Evolutionary conservation across 768 basidiomycete species (phyloP).

Genomic region (Kwoniella dendrophila): DNA sequence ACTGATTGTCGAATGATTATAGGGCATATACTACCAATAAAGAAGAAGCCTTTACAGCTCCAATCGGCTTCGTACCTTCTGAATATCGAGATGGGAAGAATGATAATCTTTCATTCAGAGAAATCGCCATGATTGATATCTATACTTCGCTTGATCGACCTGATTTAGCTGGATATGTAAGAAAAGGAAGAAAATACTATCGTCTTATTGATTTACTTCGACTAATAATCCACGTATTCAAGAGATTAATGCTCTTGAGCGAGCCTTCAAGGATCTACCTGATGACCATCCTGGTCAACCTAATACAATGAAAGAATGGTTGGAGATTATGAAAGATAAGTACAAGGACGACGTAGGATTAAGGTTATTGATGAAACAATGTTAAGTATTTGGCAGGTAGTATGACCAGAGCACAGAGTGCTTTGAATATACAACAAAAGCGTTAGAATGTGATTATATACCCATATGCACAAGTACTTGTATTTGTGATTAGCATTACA

Average conservation of each 20-base stretch:
- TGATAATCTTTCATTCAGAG: background rate
- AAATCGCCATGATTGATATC: slow-evolving; percentile 3
- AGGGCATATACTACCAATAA: slow-evolving; percentile 12
- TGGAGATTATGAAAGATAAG: slow-evolving; percentile 1
- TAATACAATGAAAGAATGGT: background rate
- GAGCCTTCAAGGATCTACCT: background rate
- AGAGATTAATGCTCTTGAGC: background rate
- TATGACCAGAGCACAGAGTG: too few relatives aligned
- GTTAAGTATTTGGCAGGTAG: too few relatives aligned
- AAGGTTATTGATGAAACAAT: background rate
- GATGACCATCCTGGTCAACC: background rate
- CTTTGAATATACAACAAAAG: too few relatives aligned
- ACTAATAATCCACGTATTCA: background rate
- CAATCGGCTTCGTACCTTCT: background rate
- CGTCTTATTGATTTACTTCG: background rate
- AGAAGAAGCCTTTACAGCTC: slow-evolving; percentile 3
- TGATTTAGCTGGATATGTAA: slow-evolving; percentile 16
- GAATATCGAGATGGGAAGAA: background rate
- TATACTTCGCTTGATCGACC: slow-evolving; percentile 18
- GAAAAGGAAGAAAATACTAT: slow-evolving; percentile 14
- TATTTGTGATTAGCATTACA: too few relatives aligned
- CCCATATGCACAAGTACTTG: too few relatives aligned
- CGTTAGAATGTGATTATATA: too few relatives aligned
- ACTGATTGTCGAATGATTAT: too few relatives aligned
- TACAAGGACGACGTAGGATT: slow-evolving; percentile 29